These are phyloP conservation scores for Stachybotrys chartarum DNA, from an alignment of 2,329 filamentous ascomycete species.

Conservation along the genomic window DNA sequence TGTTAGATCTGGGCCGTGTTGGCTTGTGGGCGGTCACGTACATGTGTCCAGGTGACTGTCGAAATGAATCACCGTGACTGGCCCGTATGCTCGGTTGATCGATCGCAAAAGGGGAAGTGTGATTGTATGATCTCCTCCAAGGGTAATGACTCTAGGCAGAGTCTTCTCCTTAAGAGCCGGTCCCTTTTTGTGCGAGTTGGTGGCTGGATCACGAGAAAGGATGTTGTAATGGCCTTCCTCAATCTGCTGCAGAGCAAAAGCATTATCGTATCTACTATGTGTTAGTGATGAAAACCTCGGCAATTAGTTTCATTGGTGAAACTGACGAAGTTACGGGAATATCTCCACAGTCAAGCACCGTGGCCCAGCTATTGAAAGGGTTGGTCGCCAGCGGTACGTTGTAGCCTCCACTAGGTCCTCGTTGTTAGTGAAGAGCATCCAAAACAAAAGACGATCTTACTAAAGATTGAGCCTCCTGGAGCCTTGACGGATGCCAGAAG, in stretches of 20 bases:
- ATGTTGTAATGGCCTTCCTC: conserved; percentile 77
- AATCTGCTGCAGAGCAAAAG: conserved; percentile 74
- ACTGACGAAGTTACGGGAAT: conserved; percentile 76
- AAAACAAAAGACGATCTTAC: conserved; percentile 41
- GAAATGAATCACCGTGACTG: conserved; percentile 55
- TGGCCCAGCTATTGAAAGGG: conserved; percentile 75
- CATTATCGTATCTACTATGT: conserved; percentile 64
- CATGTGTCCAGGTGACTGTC: conserved; percentile 63
- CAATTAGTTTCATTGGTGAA: too few species aligned
- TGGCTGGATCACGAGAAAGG: conserved; percentile 62
- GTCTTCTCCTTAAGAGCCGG: conserved; percentile 68
- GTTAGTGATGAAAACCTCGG: conserved; percentile 1
- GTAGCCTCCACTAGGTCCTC: conserved; percentile 63
- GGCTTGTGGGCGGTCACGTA: conserved; percentile 18
- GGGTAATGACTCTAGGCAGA: conserved; percentile 72
- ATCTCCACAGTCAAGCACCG: conserved; percentile 74
- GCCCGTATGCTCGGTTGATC: conserved; percentile 54
- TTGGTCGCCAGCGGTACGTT: conserved; percentile 76
- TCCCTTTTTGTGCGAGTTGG: conserved; percentile 58
- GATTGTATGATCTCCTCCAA: conserved; percentile 59
- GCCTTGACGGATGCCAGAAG: conserved; percentile 78
- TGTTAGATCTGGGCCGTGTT: neutral
- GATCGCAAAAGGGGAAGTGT: conserved; percentile 52
- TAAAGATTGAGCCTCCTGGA: conserved; percentile 81
- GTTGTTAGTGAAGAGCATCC: neutral